These are phyloP conservation scores for Kurtzmaniella natalensis DNA, from an alignment of 1,139 yeast genomes.

Conservation along the genomic window DNA sequence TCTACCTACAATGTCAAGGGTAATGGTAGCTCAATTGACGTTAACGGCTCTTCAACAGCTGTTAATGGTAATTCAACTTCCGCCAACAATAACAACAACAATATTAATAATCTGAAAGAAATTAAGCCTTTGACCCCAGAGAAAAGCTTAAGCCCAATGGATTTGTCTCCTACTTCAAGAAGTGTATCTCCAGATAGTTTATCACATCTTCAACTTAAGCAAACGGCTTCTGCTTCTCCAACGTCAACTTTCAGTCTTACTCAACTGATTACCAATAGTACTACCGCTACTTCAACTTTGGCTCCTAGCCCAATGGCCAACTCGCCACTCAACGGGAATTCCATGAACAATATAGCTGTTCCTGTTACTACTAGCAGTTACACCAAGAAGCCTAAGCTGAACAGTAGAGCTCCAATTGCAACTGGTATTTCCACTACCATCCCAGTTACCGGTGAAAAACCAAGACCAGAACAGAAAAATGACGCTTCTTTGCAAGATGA, in stretches of 20 bases:
- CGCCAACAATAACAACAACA: constrained; percentile 3
- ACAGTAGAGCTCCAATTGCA: constrained; percentile 50
- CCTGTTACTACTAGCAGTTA: background rate
- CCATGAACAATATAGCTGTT: constrained; percentile 7
- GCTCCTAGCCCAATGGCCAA: constrained; percentile 9
- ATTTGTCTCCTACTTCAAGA: constrained; percentile 36
- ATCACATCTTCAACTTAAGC: constrained; percentile 23
- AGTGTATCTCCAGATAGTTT: constrained; percentile 44
- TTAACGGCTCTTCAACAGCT: background rate
- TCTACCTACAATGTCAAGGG: constrained; percentile 21
- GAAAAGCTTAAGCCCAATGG: constrained; percentile 22
- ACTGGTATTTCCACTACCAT: constrained; percentile 74
- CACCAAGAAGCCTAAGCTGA: constrained; percentile 32
- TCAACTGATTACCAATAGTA: constrained; percentile 3
- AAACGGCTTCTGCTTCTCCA: constrained; percentile 29
- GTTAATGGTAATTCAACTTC: background rate
- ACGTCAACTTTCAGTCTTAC: too few relatives aligned
- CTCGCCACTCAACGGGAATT: constrained; percentile 11
- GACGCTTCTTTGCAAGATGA: constrained; percentile 68
- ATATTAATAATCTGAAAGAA: constrained; percentile 13
- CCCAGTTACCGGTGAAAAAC: constrained; percentile 79
- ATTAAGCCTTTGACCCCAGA: constrained; percentile 20
- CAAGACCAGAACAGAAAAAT: constrained; percentile 59
- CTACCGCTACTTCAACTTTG: constrained; percentile 2
- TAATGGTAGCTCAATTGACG: too few relatives aligned